phyloP scores from a whole-genome alignment of 768 basidiomycete genomes.

The Termitomyces eurrhizus region DNA sequence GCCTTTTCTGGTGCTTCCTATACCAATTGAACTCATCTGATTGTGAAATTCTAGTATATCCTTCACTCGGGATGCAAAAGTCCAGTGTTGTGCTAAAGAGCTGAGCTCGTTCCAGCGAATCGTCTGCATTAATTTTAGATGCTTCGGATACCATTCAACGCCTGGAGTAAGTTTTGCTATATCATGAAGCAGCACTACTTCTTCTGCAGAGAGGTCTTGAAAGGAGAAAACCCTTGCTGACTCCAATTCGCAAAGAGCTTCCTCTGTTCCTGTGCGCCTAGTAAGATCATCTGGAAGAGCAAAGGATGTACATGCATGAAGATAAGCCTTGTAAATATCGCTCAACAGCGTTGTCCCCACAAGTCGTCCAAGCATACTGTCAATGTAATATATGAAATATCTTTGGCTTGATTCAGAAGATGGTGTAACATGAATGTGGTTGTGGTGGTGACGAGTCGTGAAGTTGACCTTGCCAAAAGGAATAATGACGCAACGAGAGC shows the following conservation, averaged over 20 bases:
- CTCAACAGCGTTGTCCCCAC: neutral
- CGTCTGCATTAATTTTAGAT: neutral
- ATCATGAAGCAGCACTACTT: slow-evolving; percentile 26
- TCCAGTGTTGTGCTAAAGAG: neutral
- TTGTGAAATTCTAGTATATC: neutral
- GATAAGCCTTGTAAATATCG: neutral
- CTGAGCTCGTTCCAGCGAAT: neutral
- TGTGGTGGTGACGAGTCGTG: neutral
- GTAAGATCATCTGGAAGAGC: neutral
- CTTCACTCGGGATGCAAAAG: neutral
- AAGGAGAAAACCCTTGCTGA: neutral
- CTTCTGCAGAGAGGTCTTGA: slow-evolving; percentile 10
- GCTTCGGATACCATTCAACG: neutral
- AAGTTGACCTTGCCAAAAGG: neutral
- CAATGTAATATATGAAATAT: neutral
- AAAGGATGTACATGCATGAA: neutral
- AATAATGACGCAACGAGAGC: neutral
- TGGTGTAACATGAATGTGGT: neutral
- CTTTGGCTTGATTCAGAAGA: neutral
- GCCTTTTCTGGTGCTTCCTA: neutral
- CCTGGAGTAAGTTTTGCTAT: slow-evolving; percentile 9
- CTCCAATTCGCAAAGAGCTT: neutral
- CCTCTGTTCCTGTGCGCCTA: neutral
- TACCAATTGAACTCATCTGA: neutral
- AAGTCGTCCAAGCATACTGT: neutral